Conservation (phyloP, 305 asterid species). For the Fraxinus sp. region DNA sequence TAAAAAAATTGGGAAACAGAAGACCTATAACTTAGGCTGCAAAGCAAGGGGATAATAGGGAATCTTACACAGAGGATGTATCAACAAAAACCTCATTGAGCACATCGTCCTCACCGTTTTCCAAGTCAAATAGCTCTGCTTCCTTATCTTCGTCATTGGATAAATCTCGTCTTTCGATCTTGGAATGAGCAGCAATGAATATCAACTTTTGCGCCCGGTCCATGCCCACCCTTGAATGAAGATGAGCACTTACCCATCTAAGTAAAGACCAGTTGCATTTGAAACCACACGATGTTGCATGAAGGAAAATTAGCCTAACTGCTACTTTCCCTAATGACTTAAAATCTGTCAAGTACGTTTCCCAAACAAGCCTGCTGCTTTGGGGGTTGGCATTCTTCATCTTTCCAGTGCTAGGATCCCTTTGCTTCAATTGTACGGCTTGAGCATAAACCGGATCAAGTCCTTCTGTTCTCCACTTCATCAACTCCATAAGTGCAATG, state of each 20-base stretch:
- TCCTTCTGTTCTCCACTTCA: slow-evolving; percentile 98
- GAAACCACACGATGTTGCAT: slow-evolving; percentile 72
- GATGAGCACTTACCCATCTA: slow-evolving; percentile 62
- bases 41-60: slow-evolving; percentile 24
- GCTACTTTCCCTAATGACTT: slow-evolving; percentile 77
- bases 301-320: slow-evolving; percentile 77
- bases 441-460: slow-evolving; percentile 93
- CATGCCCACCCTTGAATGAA: slow-evolving; percentile 68
- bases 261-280: slow-evolving; percentile 53
- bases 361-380: slow-evolving; percentile 96
- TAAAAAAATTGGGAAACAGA: not conserved
- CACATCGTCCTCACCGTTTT: slow-evolving; percentile 92
- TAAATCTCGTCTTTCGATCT: slow-evolving; percentile 56
- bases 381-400: slow-evolving; percentile 86
- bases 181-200: slow-evolving; percentile 80
- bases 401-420: slow-evolving; percentile 79
- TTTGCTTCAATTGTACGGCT: slow-evolving; percentile 79
- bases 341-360: slow-evolving; percentile 72
- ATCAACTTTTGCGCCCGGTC: slow-evolving; percentile 83
- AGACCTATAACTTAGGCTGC: slow-evolving; percentile 31
- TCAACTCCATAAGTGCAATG: slow-evolving; percentile 90
- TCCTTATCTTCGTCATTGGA: slow-evolving; percentile 68
- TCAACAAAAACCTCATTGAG: slow-evolving; percentile 91
- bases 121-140: slow-evolving; percentile 62
- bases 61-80: slow-evolving; percentile 81